Evolutionary conservation across 2,329 filamentous ascomycete species (phyloP).

Genomic region (Cryoendolithus antarcticus): DNA sequence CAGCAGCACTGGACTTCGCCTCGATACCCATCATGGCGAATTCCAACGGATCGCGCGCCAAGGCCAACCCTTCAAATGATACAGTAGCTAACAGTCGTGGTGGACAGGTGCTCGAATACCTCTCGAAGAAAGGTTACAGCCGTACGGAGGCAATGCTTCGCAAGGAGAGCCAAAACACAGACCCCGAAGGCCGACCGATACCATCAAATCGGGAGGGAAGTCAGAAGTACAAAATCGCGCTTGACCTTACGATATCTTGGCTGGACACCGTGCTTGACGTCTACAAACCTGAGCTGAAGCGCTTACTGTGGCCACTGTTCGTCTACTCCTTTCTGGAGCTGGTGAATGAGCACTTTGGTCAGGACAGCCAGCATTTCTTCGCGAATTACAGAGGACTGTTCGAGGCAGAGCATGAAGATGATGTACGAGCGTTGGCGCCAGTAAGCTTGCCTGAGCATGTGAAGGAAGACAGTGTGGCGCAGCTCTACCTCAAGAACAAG

Average conservation of each 20-base stretch:
- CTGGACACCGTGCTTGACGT: conserved; percentile 85
- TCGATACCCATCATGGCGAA: background rate
- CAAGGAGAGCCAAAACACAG: conserved; percentile 74
- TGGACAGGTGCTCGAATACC: conserved; percentile 73
- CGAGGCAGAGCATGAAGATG: conserved; percentile 64
- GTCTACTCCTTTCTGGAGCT: conserved; percentile 85
- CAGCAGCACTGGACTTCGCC: too few relatives aligned
- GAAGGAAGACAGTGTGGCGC: conserved; percentile 61
- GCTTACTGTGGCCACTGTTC: conserved; percentile 85
- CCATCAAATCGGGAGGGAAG: conserved; percentile 55
- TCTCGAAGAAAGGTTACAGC: conserved; percentile 89
- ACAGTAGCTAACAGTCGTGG: background rate
- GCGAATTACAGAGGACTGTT: conserved; percentile 57
- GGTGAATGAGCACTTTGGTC: conserved; percentile 56
- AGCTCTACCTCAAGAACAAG: conserved; percentile 72
- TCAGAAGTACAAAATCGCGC: conserved; percentile 66
- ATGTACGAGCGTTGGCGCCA: conserved; percentile 61
- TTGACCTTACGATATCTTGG: conserved; percentile 44
- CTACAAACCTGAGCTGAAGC: conserved; percentile 86
- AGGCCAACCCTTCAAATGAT: too few relatives aligned
- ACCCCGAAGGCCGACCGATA: conserved; percentile 67
- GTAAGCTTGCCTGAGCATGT: conserved; percentile 69
- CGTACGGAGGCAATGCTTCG: conserved; percentile 86
- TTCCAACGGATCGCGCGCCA: background rate
- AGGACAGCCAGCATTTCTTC: conserved; percentile 64